These are phyloP conservation scores for Alternaria brassicicola DNA, from an alignment of 2,329 filamentous ascomycete species.

Conservation along the genomic window DNA sequence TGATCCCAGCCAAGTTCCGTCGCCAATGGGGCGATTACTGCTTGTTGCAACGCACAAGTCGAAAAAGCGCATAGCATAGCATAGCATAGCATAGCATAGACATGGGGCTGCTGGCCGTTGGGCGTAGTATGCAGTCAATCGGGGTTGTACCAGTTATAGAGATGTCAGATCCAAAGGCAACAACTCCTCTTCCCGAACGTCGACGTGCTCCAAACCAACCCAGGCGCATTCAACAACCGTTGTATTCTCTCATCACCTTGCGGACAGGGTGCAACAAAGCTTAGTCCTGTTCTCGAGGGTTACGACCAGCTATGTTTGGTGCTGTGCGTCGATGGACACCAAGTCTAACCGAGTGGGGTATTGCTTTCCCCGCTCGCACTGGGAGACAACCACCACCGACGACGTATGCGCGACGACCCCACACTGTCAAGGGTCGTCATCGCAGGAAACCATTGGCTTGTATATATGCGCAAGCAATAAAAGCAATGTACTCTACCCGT, in stretches of 20 bases:
- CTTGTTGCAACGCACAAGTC: constrained; percentile 65
- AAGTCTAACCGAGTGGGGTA: constrained; percentile 31
- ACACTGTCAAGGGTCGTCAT: constrained; percentile 24
- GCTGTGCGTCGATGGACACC: constrained; percentile 3
- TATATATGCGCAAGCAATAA: neutral
- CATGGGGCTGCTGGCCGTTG: no score
- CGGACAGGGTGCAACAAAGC: neutral
- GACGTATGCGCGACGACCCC: constrained; percentile 20
- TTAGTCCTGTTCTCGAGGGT: neutral
- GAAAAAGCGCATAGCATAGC: neutral
- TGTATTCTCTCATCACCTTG: neutral
- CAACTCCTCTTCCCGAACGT: neutral
- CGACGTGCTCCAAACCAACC: neutral
- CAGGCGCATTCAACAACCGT: neutral
- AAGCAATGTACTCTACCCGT: constrained; percentile 12
- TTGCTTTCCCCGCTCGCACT: constrained; percentile 20
- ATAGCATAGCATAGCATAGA: neutral
- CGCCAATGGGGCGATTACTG: constrained; percentile 91
- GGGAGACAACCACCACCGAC: constrained; percentile 18
- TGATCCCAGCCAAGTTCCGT: constrained; percentile 71
- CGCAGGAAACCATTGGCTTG: constrained; percentile 7
- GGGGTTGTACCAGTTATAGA: neutral
- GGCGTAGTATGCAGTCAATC: neutral
- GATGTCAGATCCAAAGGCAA: neutral
- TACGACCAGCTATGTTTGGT: constrained; percentile 11